A percentile compares a stretch with the other conserved stretches of the same genome.
Conservation (phyloP, 331 rosid species). For the Saraca asoca region DNA sequence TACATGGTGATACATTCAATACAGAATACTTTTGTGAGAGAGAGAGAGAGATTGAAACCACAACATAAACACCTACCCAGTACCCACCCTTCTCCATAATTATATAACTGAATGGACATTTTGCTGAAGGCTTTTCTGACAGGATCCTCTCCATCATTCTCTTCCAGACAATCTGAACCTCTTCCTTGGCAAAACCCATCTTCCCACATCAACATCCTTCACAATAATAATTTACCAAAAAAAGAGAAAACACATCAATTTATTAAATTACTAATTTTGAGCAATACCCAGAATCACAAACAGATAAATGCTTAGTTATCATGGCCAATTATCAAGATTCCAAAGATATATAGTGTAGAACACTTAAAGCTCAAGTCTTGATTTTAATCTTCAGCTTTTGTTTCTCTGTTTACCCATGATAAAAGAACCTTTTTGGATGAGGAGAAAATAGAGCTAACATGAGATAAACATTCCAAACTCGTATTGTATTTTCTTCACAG, state of each 20-base stretch:
- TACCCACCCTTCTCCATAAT: conserved; percentile 99
- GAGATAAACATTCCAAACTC: neutral
- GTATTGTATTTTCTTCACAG: neutral
- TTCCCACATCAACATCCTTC: conserved; percentile 99
- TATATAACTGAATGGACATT: conserved; percentile 97
- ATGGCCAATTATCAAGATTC: neutral
- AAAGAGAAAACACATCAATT: neutral
- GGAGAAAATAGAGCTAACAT: neutral
- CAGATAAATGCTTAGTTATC: neutral
- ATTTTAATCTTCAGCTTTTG: neutral
- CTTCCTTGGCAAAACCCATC: conserved; percentile 95
- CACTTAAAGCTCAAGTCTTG: neutral
- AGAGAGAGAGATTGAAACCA: conserved; percentile 18
- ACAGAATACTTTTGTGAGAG: conserved; percentile 28
- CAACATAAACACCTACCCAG: conserved; percentile 84
- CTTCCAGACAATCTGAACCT: conserved; percentile 69
- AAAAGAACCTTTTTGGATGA: conserved; percentile 15
- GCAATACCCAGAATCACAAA: conserved; percentile 21
- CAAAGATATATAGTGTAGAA: neutral
- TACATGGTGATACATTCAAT: conserved; percentile 19
- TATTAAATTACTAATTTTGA: conserved; percentile 1
- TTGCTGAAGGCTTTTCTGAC: conserved; percentile 97
- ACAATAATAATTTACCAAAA: conserved; percentile 14
- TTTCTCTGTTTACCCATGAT: conserved; percentile 4
- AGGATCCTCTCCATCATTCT: conserved; percentile 85